Evolutionary conservation across 345 rosid species (phyloP), one percentile per base, ranked within the genome.

Genomic region (Murraya paniculata): DNA sequence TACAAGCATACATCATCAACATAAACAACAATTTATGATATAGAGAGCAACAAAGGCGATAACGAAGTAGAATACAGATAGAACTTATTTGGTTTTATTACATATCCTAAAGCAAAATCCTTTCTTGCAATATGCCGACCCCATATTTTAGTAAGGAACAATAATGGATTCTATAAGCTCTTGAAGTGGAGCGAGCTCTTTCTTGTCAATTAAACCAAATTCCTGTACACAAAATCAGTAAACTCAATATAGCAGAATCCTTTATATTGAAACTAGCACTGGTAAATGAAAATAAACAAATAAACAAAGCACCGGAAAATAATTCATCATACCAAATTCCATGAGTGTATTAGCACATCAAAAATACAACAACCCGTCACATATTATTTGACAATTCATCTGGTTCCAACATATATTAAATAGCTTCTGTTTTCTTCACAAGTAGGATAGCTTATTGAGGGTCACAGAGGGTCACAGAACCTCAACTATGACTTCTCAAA

Each of bases 141-240:
- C 77, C 30, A 39, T 69, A 68, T 76, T 45, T 90, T 78, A 95
- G 80, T 94, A 92, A 39, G 99, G 97, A 71, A 88, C 86, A 57
- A 89, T 82, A 64, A 95, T 92, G 77, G 99, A 92, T 28, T 96
- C 98, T 80, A 96, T 86, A 79, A 96, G 97, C 76, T 96, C 99
- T 66, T 96, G 98, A 53, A 96, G 92, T 16, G 99, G 99, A 2
- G 94, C 99, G 2, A 96, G 97, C 87, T 96, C 99, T 88, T 91
- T 93, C 93, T 91, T 96, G 87, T 96, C 99, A 13, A 96, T 90
- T 72, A 96, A 87, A 77, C 93, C 95, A 81, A 96, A 96, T 82
- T 96, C 98, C 99, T 96, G 92, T 83, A 72, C 65, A 27, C 30
- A 53, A 60, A 45, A 55, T 33, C 77, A 80, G 27, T 65, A 68